Base-by-base conservation (phyloP, 1,139 yeast species). In the Spencermartinsiella ligniputridi region DNA sequence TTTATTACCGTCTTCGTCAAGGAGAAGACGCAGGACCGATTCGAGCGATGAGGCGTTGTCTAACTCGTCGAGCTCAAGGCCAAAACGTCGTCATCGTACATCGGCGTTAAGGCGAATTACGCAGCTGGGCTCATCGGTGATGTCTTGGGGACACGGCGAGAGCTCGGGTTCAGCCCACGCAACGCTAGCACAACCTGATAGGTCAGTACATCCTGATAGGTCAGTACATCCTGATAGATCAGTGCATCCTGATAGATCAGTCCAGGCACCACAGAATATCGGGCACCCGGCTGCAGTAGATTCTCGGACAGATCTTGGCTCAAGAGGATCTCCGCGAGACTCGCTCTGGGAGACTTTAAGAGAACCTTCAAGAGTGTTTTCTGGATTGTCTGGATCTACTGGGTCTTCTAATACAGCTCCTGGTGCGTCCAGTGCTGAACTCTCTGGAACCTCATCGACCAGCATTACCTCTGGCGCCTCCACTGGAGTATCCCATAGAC, bases 91-190 rank as follows among this genome's bases (percentile, higher is more conserved):
- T 11, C 40, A 37, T 11, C 5, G 33, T n/a, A 27, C 40, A n/a
- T 37, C 40, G 9, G 24, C 40, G 4, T 16, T 37, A 15, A 6
- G 40, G 8, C 9, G 40, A 11, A 17, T 37, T 3, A 19, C 32
- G n/a, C 40, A 37, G 22, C 17, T 37, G 19, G 40, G 40, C 17
- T 37, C 40, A 8, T 37, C 40, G 15, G 40, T 37, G 11, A 17
- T 37, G 19, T 37, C 40, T 3, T 37, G 32, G 32, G 32, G 32
- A n/a, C 8, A 22, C n/a, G n/a, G n/a, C n/a, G n/a, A n/a, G n/a
- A n/a, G n/a, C n/a, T n/a, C n/a, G n/a, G n/a, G n/a, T n/a, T 6
- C 34, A 17, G 37, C n/a, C 16, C 6, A n/a, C 13, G 34, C 16
- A 30, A 8, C 34, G 25, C 25, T 6, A 22, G 25, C 11, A 8